phyloP scores from a whole-genome alignment of 2,329 filamentous ascomycete genomes.

The Talaromyces marneffei region DNA sequence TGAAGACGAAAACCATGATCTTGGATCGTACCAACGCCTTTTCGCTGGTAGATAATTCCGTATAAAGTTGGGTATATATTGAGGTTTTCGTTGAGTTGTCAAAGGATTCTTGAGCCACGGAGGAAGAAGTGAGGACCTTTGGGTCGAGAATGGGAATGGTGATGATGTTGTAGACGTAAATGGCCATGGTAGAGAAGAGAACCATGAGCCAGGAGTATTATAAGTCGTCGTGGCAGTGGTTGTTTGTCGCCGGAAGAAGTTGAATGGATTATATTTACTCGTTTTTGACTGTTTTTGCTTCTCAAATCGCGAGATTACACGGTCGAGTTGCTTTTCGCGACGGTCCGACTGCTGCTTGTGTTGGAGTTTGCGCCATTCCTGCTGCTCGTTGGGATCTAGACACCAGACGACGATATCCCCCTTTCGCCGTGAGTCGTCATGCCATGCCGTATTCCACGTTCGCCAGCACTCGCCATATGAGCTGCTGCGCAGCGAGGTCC shows the following conservation, averaged over 20 bases:
- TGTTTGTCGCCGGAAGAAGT: neutral
- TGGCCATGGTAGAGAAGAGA: slow-evolving; percentile 8
- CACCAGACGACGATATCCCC: slow-evolving; percentile 62
- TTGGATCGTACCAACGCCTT: neutral
- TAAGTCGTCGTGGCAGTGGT: neutral
- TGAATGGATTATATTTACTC: neutral
- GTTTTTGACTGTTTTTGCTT: slow-evolving; percentile 18
- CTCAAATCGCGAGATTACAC: slow-evolving; percentile 29
- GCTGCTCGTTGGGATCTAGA: slow-evolving; percentile 33
- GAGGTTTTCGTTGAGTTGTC: neutral
- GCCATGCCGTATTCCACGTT: slow-evolving; percentile 57
- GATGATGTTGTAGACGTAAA: neutral
- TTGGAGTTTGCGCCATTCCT: slow-evolving; percentile 29
- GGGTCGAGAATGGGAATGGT: neutral
- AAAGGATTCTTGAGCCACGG: slow-evolving; percentile 4
- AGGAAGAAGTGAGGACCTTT: neutral
- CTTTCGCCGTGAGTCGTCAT: slow-evolving; percentile 55
- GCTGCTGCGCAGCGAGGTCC: slow-evolving; percentile 37
- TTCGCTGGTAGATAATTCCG: slow-evolving; percentile 7
- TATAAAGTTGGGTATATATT: slow-evolving; percentile 5
- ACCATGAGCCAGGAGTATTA: neutral
- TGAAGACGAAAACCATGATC: slow-evolving; percentile 20
- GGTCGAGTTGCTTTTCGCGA: slow-evolving; percentile 31
- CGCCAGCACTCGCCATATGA: slow-evolving; percentile 55
- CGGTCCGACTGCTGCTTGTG: slow-evolving; percentile 20